These are phyloP conservation scores for Candida alai DNA, from an alignment of 805 yeast genomes.

Conservation along the genomic window DNA sequence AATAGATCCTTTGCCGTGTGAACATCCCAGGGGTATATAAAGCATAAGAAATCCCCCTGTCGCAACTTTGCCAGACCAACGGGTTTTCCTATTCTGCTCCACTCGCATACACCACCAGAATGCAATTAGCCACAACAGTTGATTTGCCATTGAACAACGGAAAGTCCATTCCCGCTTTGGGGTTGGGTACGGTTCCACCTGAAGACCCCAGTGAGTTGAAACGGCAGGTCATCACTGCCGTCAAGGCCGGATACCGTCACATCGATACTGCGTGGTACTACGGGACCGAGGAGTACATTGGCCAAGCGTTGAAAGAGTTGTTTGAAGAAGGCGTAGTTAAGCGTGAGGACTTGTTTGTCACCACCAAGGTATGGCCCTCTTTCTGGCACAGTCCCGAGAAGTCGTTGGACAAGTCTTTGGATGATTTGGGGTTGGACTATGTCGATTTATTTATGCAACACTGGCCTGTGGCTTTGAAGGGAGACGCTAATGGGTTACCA, in stretches of 20 bases:
- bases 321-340: constrained; percentile 45
- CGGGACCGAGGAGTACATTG: constrained; percentile 41
- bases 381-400: constrained; percentile 36
- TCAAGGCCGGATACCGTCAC: constrained; percentile 45
- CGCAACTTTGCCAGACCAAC: too few species aligned
- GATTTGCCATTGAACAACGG: constrained; percentile 54
- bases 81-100: too few species aligned
- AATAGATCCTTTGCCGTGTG: too few species aligned
- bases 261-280: constrained; percentile 53
- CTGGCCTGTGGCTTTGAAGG: constrained; percentile 45
- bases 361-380: constrained; percentile 44
- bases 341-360: constrained; percentile 42
- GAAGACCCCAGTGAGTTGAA: constrained; percentile 27
- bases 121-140: constrained; percentile 31
- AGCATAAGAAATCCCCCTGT: too few species aligned
- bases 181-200: constrained; percentile 51
- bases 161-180: constrained; percentile 58
- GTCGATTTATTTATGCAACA: constrained; percentile 47
- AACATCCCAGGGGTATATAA: too few species aligned
- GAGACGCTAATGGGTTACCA: constrained; percentile 39
- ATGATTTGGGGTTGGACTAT: constrained; percentile 38
- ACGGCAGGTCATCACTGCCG: constrained; percentile 33
- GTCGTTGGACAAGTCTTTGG: constrained; percentile 39
- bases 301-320: constrained; percentile 44
- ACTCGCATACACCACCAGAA: too few species aligned